Percentiles rank a stretch among this genome's conserved stretches.
phyloP scores from a whole-genome alignment of 768 basidiomycete genomes.

The Pisolithus orientalis region DNA sequence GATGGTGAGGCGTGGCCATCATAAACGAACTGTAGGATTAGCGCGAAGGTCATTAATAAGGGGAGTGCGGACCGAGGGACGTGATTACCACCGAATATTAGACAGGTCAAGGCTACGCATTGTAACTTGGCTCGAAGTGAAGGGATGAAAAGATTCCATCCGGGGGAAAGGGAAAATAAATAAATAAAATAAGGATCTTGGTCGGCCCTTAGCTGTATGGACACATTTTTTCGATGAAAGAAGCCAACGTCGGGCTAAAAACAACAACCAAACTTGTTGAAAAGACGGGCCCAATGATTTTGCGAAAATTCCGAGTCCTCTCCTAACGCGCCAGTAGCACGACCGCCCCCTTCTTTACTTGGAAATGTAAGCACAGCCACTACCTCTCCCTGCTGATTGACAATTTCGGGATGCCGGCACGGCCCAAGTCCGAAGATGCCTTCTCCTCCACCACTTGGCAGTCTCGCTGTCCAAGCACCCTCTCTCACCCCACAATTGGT shows the following conservation, averaged over 20 bases:
- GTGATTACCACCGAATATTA: not conserved
- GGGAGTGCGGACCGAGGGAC: not conserved
- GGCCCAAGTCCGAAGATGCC: conserved; percentile 26
- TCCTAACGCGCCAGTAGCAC: not conserved
- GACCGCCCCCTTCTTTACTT: conserved; percentile 28
- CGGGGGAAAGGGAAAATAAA: too few relatives aligned
- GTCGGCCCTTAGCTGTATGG: too few relatives aligned
- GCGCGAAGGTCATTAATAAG: conserved; percentile 1
- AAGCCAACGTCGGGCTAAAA: too few relatives aligned
- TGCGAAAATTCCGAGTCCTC: too few relatives aligned
- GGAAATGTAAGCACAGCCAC: conserved; percentile 11
- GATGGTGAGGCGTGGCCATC: not conserved
- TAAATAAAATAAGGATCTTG: too few relatives aligned
- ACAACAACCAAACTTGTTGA: too few relatives aligned
- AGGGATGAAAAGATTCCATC: too few relatives aligned
- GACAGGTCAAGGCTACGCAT: not conserved
- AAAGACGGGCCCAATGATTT: too few relatives aligned
- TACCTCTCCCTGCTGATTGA: conserved; percentile 14
- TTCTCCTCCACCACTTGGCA: conserved; percentile 51
- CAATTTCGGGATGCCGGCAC: conserved; percentile 24
- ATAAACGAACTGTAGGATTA: not conserved
- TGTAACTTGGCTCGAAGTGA: too few relatives aligned
- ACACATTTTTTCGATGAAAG: too few relatives aligned
- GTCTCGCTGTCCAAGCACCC: conserved; percentile 64
- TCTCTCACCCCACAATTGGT: conserved; percentile 53